Evolutionary conservation across 768 basidiomycete species (phyloP).

Genomic region (Basidioascus undulatus): DNA sequence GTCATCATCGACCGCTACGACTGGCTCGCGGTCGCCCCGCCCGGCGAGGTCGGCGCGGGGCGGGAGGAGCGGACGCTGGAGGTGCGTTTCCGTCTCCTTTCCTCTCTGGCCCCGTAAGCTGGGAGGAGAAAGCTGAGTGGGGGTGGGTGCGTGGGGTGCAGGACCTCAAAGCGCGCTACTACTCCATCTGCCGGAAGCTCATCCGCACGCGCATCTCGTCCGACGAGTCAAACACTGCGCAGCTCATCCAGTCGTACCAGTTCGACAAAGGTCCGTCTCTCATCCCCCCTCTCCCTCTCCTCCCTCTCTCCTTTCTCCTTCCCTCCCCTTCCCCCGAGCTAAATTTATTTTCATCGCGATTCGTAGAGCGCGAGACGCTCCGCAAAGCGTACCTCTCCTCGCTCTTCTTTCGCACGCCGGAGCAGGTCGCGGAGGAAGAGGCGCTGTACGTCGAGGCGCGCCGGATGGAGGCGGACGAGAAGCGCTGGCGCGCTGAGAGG

Average conservation of each 20-base stretch:
- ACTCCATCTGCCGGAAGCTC: constrained; percentile 67
- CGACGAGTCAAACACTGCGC: constrained; percentile 42
- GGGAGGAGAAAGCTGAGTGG: no score
- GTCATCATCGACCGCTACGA: constrained; percentile 78
- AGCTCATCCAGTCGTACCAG: constrained; percentile 41
- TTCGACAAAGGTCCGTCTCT: constrained; percentile 58
- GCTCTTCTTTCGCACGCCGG: constrained; percentile 66
- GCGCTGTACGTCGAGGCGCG: constrained; percentile 80
- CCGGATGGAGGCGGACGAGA: constrained; percentile 79
- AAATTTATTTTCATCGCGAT: not conserved
- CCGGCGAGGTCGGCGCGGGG: constrained; percentile 17
- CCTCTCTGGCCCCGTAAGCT: not conserved
- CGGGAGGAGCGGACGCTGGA: constrained; percentile 38
- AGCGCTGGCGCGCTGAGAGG: constrained; percentile 61
- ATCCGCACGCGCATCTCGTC: constrained; percentile 61
- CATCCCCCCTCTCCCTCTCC: not conserved
- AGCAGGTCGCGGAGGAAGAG: constrained; percentile 85
- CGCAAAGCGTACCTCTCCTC: constrained; percentile 68
- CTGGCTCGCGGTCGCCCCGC: constrained; percentile 22
- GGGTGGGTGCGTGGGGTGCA: constrained; percentile 20
- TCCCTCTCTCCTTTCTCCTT: not conserved
- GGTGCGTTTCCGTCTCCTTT: constrained; percentile 22
- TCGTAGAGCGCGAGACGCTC: constrained; percentile 53
- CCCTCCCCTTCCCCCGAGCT: no score
- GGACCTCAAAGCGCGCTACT: constrained; percentile 90